These are phyloP conservation scores for Mortierella sp. DNA, from an alignment of 371 early-diverging fungal genomes.

Conservation along the genomic window DNA sequence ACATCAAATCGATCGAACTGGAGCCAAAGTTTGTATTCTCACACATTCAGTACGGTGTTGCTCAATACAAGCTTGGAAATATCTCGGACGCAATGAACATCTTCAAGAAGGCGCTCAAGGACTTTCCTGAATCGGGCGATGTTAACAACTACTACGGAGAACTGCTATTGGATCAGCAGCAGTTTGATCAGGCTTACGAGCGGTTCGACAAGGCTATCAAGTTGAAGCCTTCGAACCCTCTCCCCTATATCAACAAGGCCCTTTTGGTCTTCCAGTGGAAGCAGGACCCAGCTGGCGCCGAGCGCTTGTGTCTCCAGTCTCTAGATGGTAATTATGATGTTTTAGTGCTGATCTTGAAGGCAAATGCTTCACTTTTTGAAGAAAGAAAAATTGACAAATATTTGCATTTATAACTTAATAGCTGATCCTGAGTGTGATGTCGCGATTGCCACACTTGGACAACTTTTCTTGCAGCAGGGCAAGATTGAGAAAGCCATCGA, in stretches of 20 bases:
- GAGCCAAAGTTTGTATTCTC: constrained; percentile 91
- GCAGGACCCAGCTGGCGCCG: constrained; percentile 82
- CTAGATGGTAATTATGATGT: constrained; percentile 71
- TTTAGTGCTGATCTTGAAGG: neutral
- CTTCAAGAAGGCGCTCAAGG: constrained; percentile 84
- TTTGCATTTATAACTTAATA: constrained; percentile 8
- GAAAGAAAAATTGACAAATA: neutral
- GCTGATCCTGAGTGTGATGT: constrained; percentile 96
- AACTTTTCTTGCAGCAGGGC: constrained; percentile 89
- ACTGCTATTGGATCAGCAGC: constrained; percentile 90
- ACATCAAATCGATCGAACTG: constrained; percentile 82
- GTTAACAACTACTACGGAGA: constrained; percentile 98
- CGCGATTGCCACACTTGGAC: constrained; percentile 92
- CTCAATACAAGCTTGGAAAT: constrained; percentile 92
- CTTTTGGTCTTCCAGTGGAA: constrained; percentile 88
- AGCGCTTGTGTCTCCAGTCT: constrained; percentile 83
- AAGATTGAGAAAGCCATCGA: constrained; percentile 86
- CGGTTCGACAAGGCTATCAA: constrained; percentile 85
- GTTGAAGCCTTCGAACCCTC: constrained; percentile 80
- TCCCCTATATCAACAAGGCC: constrained; percentile 98
- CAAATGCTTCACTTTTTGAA: neutral
- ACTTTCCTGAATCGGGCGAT: constrained; percentile 88
- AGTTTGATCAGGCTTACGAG: constrained; percentile 78
- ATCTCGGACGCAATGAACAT: constrained; percentile 76
- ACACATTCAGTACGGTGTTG: constrained; percentile 94